Percentiles rank a stretch among this genome's conserved stretches.
Conservation (phyloP, 352 stramenopile genomes). For the Pythium utonaiense region DNA sequence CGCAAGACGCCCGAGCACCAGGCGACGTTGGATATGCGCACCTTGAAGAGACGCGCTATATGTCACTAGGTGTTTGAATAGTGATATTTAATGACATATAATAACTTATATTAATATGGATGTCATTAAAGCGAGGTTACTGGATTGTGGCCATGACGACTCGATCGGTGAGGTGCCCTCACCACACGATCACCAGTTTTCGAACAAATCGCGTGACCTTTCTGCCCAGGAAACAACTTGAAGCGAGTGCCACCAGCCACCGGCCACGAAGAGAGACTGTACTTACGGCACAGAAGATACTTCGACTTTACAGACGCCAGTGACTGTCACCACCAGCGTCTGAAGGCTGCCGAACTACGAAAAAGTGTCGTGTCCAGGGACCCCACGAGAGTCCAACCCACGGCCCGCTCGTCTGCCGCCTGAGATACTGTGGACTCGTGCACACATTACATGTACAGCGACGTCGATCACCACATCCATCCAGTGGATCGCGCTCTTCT, state of each 20-base stretch:
- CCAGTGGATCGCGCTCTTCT: not conserved
- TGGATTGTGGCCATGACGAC: not conserved
- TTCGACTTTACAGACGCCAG: too few relatives aligned
- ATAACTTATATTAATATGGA: not conserved
- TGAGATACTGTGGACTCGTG: not conserved
- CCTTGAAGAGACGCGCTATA: not conserved
- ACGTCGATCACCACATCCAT: not conserved
- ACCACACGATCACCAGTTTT: not conserved
- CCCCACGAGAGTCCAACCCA: too few relatives aligned
- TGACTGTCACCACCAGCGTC: too few relatives aligned
- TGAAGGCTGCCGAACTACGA: too few relatives aligned
- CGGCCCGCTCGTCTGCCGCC: not conserved
- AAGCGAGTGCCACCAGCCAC: too few relatives aligned
- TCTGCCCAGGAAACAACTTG: not conserved
- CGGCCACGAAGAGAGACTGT: too few relatives aligned
- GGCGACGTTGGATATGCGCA: not conserved
- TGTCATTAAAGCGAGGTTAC: not conserved
- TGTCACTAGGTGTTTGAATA: not conserved
- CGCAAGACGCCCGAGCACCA: too few relatives aligned
- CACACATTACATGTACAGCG: too few relatives aligned
- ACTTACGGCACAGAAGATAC: too few relatives aligned
- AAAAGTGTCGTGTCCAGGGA: too few relatives aligned
- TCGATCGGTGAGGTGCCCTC: not conserved
- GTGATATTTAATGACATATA: not conserved
- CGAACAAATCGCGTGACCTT: not conserved